These are phyloP conservation scores for Geotrichum aggregatum DNA, from an alignment of 1,139 yeast species.

Conservation along the genomic window DNA sequence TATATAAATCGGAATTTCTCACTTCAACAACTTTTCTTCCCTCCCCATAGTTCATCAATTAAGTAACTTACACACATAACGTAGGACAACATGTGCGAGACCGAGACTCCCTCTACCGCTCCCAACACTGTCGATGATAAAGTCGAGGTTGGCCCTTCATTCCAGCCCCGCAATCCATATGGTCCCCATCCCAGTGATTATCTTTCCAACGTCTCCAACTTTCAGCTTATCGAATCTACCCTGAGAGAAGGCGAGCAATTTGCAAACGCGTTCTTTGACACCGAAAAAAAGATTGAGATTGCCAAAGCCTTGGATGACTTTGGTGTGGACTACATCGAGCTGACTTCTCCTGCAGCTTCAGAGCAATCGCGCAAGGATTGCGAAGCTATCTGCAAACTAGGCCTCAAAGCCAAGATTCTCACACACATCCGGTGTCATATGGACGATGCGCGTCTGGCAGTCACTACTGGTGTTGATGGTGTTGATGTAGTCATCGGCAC, in stretches of 20 bases:
- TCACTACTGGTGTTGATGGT: conserved; percentile 97
- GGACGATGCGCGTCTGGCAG: conserved; percentile 98
- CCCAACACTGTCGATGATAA: conserved; percentile 20
- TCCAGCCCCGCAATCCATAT: conserved; percentile 63
- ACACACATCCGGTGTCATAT: conserved; percentile 94
- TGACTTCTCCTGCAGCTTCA: conserved; percentile 95
- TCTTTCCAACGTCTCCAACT: conserved; percentile 81
- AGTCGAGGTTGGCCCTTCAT: conserved; percentile 18
- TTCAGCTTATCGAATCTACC: conserved; percentile 91
- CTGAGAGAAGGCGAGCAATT: conserved; percentile 98
- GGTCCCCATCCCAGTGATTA: conserved; percentile 95
- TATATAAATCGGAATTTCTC: no score
- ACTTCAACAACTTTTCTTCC: conserved; percentile 1
- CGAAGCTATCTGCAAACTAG: conserved; percentile 96
- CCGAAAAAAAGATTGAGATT: conserved; percentile 94
- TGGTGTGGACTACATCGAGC: conserved; percentile 96
- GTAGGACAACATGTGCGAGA: conserved; percentile 18
- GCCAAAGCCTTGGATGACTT: conserved; percentile 97
- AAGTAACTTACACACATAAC: not conserved
- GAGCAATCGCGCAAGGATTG: conserved; percentile 92
- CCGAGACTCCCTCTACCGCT: conserved; percentile 8
- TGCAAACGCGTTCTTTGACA: conserved; percentile 92
- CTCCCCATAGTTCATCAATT: not conserved
- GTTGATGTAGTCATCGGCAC: conserved; percentile 98
- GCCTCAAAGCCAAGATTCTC: conserved; percentile 89